phyloP scores from a whole-genome alignment of 106 monocot species.

The Narthecium ossifragum region DNA sequence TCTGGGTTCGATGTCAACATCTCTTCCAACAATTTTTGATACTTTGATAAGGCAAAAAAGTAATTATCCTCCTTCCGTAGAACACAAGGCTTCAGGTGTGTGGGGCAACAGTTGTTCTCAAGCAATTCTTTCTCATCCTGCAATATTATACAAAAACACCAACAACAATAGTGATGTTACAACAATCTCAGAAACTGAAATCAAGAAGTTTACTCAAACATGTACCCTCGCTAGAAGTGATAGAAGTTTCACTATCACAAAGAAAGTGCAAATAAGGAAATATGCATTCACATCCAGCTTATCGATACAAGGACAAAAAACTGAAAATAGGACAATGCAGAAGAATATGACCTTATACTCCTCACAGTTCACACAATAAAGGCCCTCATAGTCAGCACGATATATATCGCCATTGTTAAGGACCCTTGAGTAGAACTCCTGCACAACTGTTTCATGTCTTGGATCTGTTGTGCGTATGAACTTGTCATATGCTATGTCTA shows the following conservation, averaged over 20 bases:
- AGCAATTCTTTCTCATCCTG: slow-evolving; percentile 97
- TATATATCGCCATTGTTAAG: slow-evolving; percentile 84
- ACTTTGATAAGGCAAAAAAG: slow-evolving; percentile 96
- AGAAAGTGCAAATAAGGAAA: too few relatives aligned
- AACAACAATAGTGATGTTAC: too few relatives aligned
- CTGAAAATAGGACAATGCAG: too few relatives aligned
- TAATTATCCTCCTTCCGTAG: slow-evolving; percentile 87
- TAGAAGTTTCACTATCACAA: too few relatives aligned
- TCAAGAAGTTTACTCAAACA: too few relatives aligned
- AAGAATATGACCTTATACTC: slow-evolving; percentile 98
- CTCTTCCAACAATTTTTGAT: slow-evolving; percentile 82
- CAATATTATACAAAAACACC: slow-evolving; percentile 6
- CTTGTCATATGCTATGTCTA: slow-evolving; percentile 83
- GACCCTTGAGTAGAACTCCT: slow-evolving; percentile 88
- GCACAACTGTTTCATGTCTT: slow-evolving; percentile 77
- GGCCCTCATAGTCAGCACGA: slow-evolving; percentile 88
- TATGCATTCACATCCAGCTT: too few relatives aligned
- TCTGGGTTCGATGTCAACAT: slow-evolving; percentile 51
- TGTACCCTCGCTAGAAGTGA: too few relatives aligned
- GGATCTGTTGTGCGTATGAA: slow-evolving; percentile 91
- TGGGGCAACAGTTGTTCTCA: slow-evolving; percentile 81
- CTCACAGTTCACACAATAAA: slow-evolving; percentile 93
- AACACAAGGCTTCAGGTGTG: slow-evolving; percentile 87
- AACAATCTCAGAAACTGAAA: too few relatives aligned
- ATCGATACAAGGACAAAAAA: too few relatives aligned